Base-by-base conservation (phyloP, 1,284 basidiomycete genomes). In the Microbotryum lychnidis-dioicae region DNA sequence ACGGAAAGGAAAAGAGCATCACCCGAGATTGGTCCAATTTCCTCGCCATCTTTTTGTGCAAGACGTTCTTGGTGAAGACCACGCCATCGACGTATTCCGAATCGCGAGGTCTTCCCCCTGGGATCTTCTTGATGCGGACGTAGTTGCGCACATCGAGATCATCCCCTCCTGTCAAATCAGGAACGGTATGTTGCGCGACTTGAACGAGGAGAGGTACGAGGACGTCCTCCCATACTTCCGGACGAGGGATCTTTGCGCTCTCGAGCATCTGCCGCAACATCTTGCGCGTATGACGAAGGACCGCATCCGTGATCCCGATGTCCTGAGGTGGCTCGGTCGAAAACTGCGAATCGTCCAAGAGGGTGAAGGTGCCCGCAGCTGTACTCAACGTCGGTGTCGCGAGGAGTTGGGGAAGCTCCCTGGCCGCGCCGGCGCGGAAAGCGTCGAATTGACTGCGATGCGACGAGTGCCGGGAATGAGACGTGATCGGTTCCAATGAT, bases 51-150 rank as follows among this genome's bases (percentile, higher is more conserved):
- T 75, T 83, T 77, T 97, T 97, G 75, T 97, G 94, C 6, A 93
- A 90, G 7, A 97, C 87, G 70, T 98, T 97, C 80, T 98, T 97
- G 23, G 92, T 94, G 72, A 97, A 96, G 54, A 98, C 92, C 12
- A 89, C 91, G 4, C 96, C 96, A 66, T 94, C 89, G 55, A 99
- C 89, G 71, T 94, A 98, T 79, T 97, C 93, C 14, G 91, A 96
- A 74, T 98, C 91, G 37, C 80, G 82, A 44, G 93, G 91, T 56
- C 82, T 80, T 14, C 96, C 96, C 16, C 96, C 96, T 0, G 96
- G 93, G 21, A 98, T 88, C 76, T 96, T 94, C 79, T 99, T 98
- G 76, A 98, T 93, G 79, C 98, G 98, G 67, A 98, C 90, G 70
- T 96, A 97, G 31, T 87, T 83, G 53, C 94, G 82, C 23, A 97